Percentiles rank a stretch among this genome's conserved stretches.
Conservation (phyloP, 768 basidiomycete genomes). For the Boletus subcaerulescens region DNA sequence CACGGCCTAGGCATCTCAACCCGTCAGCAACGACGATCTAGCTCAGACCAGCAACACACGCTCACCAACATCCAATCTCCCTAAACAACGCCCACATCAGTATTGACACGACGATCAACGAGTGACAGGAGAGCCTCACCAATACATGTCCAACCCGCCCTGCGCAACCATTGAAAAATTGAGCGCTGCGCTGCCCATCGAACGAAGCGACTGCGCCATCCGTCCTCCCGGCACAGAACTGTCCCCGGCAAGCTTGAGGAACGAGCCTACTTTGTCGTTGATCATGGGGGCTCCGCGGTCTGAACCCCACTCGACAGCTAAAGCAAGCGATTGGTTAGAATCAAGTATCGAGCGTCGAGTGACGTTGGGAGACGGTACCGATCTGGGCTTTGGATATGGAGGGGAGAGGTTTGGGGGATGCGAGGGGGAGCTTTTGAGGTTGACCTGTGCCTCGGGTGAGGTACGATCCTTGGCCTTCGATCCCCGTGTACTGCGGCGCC, state of each 20-base stretch:
- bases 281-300: constrained; percentile 60
- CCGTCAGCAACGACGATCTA: not conserved
- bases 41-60: not conserved
- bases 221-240: constrained; percentile 63
- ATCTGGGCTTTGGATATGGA: constrained; percentile 72
- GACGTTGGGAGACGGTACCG: constrained; percentile 35
- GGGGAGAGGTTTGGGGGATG: constrained; percentile 57
- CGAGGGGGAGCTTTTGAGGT: constrained; percentile 63
- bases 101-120: not conserved
- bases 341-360: not conserved
- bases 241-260: constrained; percentile 73
- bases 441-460: constrained; percentile 49
- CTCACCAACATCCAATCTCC: constrained; percentile 78
- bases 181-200: constrained; percentile 79
- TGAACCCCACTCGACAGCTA: constrained; percentile 87
- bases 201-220: constrained; percentile 84
- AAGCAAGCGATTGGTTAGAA: constrained; percentile 9
- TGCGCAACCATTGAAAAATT: constrained; percentile 85
- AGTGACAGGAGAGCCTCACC: constrained; percentile 43
- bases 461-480: constrained; percentile 77
- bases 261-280: constrained; percentile 60
- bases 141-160: constrained; percentile 85
- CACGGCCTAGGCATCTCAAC: constrained; percentile 49
- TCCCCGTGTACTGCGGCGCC: constrained; percentile 62
- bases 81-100: constrained; percentile 32